Evolutionary conservation across 441 rosid species (phyloP).

Genomic region (Jatropha multifida): DNA sequence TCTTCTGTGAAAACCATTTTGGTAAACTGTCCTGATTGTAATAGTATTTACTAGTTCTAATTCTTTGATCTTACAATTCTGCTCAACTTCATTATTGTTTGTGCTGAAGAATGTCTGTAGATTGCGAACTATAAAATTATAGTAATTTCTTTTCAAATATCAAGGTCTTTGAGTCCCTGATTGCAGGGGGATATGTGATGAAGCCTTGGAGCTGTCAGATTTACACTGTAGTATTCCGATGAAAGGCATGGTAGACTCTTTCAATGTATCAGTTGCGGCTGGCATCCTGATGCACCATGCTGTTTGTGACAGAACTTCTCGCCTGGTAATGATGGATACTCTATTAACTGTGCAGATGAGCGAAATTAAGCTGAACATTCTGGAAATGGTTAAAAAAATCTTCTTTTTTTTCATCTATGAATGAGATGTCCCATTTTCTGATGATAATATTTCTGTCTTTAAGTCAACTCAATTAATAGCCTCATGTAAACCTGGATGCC

Average conservation of each 20-base stretch:
- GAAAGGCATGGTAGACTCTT: constrained; percentile 98
- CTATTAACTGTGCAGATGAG: not conserved
- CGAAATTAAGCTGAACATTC: not conserved
- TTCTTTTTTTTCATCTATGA: constrained; percentile 4
- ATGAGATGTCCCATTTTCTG: not conserved
- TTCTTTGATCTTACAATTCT: not conserved
- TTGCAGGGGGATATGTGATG: constrained; percentile 83
- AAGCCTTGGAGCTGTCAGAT: constrained; percentile 77
- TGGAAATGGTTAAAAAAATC: not conserved
- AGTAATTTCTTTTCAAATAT: not conserved
- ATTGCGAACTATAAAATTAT: not conserved
- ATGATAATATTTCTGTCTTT: not conserved
- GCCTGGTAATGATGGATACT: constrained; percentile 51
- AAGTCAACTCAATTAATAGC: not conserved
- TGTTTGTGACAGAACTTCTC: constrained; percentile 71
- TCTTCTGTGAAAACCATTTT: not conserved
- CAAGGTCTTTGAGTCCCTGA: constrained; percentile 8
- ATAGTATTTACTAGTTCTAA: not conserved
- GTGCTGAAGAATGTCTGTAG: not conserved
- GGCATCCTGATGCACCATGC: constrained; percentile 96
- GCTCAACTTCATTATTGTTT: not conserved
- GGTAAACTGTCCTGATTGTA: not conserved
- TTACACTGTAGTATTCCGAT: constrained; percentile 84
- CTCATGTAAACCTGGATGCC: not conserved
- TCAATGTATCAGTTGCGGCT: constrained; percentile 95